A percentile compares a stretch with the other conserved stretches of the same genome.
Evolutionary conservation across 345 rosid species (phyloP).

Genomic region (Citrus cavaleriei): DNA sequence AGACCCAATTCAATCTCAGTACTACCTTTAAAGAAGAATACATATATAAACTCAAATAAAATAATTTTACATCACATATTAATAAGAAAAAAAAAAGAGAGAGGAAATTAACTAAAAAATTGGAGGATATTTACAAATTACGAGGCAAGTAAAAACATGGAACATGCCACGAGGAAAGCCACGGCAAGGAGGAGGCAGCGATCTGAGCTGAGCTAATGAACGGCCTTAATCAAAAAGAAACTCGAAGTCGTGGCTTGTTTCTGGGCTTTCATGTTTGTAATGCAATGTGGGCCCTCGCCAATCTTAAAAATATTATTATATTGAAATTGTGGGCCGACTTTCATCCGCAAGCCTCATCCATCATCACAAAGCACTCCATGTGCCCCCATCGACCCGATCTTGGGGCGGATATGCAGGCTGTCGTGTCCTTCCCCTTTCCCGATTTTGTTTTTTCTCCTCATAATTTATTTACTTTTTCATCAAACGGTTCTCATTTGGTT

Average conservation of each 20-base stretch:
- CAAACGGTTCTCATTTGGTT: too few relatives aligned
- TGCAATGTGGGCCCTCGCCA: constrained; percentile 5
- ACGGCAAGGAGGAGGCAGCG: not conserved
- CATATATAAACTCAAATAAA: too few relatives aligned
- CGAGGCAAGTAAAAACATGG: not conserved
- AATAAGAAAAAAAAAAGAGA: too few relatives aligned
- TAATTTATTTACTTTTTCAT: too few relatives aligned
- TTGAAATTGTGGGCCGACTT: constrained; percentile 12
- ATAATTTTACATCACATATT: too few relatives aligned
- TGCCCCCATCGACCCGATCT: constrained; percentile 10
- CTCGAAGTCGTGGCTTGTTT: constrained; percentile 11
- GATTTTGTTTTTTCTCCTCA: not conserved
- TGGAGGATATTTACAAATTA: too few relatives aligned
- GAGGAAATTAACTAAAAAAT: not conserved
- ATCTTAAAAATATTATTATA: not conserved
- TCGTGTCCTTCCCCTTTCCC: not conserved
- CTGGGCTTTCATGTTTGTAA: constrained; percentile 3
- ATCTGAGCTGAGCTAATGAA: not conserved
- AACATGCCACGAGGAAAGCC: constrained; percentile 13
- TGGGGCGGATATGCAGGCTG: not conserved
- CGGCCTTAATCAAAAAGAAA: not conserved
- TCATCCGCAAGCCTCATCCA: not conserved
- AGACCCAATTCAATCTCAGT: too few relatives aligned
- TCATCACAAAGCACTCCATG: constrained; percentile 1
- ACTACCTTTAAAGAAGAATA: too few relatives aligned